phyloP scores from a whole-genome alignment of 208 protist genomes.

The Leishmania lainsoni region DNA sequence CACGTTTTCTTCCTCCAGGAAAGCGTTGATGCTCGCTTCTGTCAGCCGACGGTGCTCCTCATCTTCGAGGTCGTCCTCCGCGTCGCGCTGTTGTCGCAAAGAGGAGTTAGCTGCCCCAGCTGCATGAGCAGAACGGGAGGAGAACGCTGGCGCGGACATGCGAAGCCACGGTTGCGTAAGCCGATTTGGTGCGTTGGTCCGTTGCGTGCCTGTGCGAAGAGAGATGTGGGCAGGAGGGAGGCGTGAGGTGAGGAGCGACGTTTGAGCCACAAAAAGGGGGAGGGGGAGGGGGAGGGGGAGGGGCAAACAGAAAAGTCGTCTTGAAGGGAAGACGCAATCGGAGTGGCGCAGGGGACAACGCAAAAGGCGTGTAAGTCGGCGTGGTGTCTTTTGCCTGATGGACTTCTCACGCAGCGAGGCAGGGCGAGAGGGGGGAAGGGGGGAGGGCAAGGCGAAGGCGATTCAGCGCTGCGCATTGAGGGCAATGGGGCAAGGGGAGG shows the following conservation, averaged over 20 bases:
- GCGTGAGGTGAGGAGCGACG: background rate
- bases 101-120: background rate
- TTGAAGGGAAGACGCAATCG: too few relatives aligned
- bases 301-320: background rate
- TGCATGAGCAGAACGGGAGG: background rate
- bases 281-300: background rate
- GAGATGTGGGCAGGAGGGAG: background rate
- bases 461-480: too few relatives aligned
- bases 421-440: background rate
- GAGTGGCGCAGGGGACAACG: too few relatives aligned
- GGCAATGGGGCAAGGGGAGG: too few relatives aligned
- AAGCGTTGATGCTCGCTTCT: constrained; percentile 22
- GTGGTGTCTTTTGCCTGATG: background rate
- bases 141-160: background rate
- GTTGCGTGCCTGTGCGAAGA: background rate
- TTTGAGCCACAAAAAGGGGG: background rate
- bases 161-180: background rate
- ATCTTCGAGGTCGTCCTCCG: background rate
- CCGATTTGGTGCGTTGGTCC: background rate
- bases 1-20: constrained; percentile 29
- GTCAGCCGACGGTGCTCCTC: background rate
- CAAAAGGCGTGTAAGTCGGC: background rate
- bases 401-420: background rate
- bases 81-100: background rate
- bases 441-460: background rate